phyloP scores from a whole-genome alignment of 352 stramenopile genomes.

The Phytophthora rubi region DNA sequence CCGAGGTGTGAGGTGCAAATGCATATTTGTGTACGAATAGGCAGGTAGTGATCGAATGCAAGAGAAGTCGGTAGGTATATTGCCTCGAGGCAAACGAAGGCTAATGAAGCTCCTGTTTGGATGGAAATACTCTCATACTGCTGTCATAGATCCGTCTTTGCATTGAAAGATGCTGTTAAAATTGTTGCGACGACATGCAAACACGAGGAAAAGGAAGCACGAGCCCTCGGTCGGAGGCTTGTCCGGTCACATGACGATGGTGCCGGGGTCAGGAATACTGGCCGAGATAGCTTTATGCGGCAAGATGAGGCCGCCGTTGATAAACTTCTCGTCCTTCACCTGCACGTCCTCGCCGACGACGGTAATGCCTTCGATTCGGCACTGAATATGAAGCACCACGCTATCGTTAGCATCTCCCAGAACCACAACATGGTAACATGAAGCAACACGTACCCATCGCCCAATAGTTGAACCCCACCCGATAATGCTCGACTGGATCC shows the following conservation, averaged over 20 bases:
- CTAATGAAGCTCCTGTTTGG: constrained; percentile 31
- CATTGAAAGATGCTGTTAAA: constrained; percentile 9
- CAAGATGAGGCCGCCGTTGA: constrained; percentile 89
- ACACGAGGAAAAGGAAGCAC: constrained; percentile 7
- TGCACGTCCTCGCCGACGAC: constrained; percentile 89
- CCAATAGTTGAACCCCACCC: constrained; percentile 89
- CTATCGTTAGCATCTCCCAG: background rate
- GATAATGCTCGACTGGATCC: constrained; percentile 90
- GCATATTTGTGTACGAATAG: constrained; percentile 34
- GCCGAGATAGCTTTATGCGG: constrained; percentile 90
- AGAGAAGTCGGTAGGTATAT: constrained; percentile 21
- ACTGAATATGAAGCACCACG: constrained; percentile 38
- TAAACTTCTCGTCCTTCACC: constrained; percentile 90
- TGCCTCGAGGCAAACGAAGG: constrained; percentile 9
- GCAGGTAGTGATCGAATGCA: constrained; percentile 25
- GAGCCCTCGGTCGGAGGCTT: background rate
- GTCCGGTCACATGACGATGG: constrained; percentile 84
- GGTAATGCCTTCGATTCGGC: constrained; percentile 83
- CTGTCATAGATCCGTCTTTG: background rate
- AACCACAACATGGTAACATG: background rate
- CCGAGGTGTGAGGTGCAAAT: constrained; percentile 12
- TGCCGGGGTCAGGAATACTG: constrained; percentile 85
- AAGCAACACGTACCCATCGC: constrained; percentile 62
- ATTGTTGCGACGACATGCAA: constrained; percentile 24
- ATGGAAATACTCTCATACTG: constrained; percentile 12